Percentiles rank a stretch among this genome's conserved stretches.
Conservation (phyloP, 1,284 basidiomycete species). For the Cerioporus squamosus region DNA sequence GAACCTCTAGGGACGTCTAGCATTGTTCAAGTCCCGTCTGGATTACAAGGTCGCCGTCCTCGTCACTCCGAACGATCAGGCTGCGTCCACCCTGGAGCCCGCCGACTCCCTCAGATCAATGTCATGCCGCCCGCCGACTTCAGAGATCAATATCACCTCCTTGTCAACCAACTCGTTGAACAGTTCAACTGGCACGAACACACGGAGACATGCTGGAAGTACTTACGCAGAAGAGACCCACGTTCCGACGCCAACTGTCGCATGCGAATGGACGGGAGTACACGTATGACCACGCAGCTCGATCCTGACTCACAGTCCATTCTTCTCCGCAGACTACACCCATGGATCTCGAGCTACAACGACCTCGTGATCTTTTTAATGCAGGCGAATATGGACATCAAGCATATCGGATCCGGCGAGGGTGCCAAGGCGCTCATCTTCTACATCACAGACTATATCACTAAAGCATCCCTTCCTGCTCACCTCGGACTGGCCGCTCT, state of each 20-base stretch:
- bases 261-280: slow-evolving; percentile 11
- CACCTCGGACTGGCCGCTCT: not conserved
- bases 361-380: slow-evolving; percentile 18
- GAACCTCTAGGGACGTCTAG: slow-evolving; percentile 3
- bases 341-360: slow-evolving; percentile 17
- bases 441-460: not conserved
- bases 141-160: not conserved
- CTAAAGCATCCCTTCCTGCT: slow-evolving; percentile 5
- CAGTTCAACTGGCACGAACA: slow-evolving; percentile 23
- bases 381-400: slow-evolving; percentile 38
- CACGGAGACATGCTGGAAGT: slow-evolving; percentile 21
- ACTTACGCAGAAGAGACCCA: not conserved
- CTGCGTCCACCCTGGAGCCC: not conserved
- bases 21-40: not conserved
- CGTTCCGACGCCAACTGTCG: not conserved
- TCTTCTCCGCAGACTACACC: slow-evolving; percentile 12
- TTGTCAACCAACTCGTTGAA: slow-evolving; percentile 1
- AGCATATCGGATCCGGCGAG: slow-evolving; percentile 35
- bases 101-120: not conserved
- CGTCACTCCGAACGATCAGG: not conserved
- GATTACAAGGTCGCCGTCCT: not conserved
- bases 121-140: not conserved
- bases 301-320: slow-evolving; percentile 6
- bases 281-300: not conserved
- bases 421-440: slow-evolving; percentile 32